Conservation (phyloP, 169 alveolate genomes). For the Cryptosporidium parvum region DNA sequence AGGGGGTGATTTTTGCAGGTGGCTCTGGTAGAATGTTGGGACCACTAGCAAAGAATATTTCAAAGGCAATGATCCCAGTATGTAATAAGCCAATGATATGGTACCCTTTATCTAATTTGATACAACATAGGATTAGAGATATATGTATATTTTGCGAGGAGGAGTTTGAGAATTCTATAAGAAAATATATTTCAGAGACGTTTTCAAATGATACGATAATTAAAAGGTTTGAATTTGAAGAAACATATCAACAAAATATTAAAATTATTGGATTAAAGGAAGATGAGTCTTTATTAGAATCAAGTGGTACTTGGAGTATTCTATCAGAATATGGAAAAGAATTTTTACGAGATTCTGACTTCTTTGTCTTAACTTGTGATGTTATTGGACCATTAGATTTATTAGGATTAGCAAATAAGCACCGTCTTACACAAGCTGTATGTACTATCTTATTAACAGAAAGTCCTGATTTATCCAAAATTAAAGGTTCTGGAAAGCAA, state of each 20-base stretch:
- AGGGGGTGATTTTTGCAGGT: constrained; percentile 79
- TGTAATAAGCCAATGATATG: constrained; percentile 78
- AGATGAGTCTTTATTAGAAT: constrained; percentile 8
- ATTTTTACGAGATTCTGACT: constrained; percentile 38
- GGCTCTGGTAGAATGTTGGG: constrained; percentile 77
- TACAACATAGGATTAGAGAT: constrained; percentile 40
- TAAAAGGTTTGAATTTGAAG: constrained; percentile 42
- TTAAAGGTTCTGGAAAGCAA: background rate
- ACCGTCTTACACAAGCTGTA: constrained; percentile 53
- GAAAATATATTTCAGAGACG: constrained; percentile 14
- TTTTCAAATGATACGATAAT: constrained; percentile 10
- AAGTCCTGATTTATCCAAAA: background rate
- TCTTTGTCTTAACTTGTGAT: constrained; percentile 67
- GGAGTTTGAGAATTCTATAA: background rate
- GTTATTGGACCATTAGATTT: constrained; percentile 59
- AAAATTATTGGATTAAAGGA: constrained; percentile 54
- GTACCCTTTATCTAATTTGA: constrained; percentile 64
- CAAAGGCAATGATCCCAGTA: constrained; percentile 78
- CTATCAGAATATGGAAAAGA: constrained; percentile 28
- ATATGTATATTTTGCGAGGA: constrained; percentile 54
- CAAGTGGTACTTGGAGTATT: constrained; percentile 53
- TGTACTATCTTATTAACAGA: constrained; percentile 39
- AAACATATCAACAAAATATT: constrained; percentile 7
- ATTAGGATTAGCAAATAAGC: constrained; percentile 41
- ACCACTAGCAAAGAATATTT: constrained; percentile 58